Base-by-base conservation (phyloP, 2,329 filamentous ascomycete species). In the Fusarium illudens region DNA sequence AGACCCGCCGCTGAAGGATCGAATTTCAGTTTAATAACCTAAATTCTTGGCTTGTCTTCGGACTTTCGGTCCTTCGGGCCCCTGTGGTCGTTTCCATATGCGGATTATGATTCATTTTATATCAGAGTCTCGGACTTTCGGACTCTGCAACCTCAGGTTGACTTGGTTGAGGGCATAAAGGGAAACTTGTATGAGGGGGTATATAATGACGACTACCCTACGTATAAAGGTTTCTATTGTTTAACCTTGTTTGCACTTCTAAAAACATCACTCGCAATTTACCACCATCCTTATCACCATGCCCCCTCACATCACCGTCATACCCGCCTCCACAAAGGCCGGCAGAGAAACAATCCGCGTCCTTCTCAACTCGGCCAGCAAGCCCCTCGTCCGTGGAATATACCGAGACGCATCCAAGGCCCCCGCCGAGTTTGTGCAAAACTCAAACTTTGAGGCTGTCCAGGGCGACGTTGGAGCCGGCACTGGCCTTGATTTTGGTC, bases 261-360 rank as follows among this genome's bases (percentile, higher is more conserved):
- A 0, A n/a, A 32, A 33, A 17, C 30, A 34, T 4, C 4, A 11
- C 0, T 3, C 12, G 2, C 6, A 17, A 7, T 4, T 6, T 5
- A 9, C 2, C 2, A 3, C 20, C 6, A 3, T n/a, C 10, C 19
- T 34, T 25, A 20, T 36, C 54, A 65, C 19, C 17, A 77, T 77
- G 75, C n/a, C 67, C 22, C 25, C 36, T 10, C 70, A 72, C 27
- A 72, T 79, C 42, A 74, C 73, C 12, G 58, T 79, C 12, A 30
- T 79, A 1, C 77, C 77, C 4, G 77, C 76, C 4, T 78, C 76
- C 4, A 74, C 75, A 10, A 67, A 70, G 13, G 68, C 71, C 2
- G 76, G 76, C 12, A 67, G 54, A 20, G 71, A 71, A 13, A 67
- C 75, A 0, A 75, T 78, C 13, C 68, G 70, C 3, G 30, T 50